Conservation (phyloP, 495 filamentous ascomycete genomes). For the Astrothelium macrocarpum region DNA sequence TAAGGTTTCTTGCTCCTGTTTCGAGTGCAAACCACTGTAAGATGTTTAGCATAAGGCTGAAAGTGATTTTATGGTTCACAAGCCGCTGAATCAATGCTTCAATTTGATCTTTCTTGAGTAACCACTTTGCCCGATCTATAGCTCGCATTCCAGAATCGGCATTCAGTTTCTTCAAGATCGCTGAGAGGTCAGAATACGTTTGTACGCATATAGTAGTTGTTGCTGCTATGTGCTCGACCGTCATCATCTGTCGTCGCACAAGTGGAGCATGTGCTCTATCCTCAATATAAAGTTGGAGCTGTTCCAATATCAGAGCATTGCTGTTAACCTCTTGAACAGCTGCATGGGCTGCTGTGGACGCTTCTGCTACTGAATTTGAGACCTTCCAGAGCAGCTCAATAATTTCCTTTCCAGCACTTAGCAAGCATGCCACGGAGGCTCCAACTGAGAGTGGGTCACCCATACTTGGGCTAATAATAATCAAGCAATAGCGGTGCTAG, state of each 20-base stretch:
- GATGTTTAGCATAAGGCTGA: constrained; percentile 10
- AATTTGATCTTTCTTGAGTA: constrained; percentile 2
- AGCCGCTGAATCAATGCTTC: not conserved
- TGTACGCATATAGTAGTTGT: constrained; percentile 3
- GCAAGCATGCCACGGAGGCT: not conserved
- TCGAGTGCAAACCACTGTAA: constrained; percentile 8
- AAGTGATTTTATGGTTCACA: constrained; percentile 7
- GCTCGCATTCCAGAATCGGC: constrained; percentile 5
- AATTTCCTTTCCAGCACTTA: not conserved
- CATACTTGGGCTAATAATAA: no score
- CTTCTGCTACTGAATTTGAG: not conserved
- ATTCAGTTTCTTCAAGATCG: not conserved
- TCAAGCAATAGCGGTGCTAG: no score
- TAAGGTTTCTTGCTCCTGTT: not conserved
- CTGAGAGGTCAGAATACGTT: constrained; percentile 6
- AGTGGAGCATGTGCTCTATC: not conserved
- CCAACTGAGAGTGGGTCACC: not conserved
- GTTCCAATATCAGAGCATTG: not conserved
- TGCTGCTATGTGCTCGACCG: constrained; percentile 8
- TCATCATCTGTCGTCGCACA: constrained; percentile 1
- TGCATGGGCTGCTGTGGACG: not conserved
- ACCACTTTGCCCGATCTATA: constrained; percentile 3
- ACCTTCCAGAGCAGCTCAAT: not conserved
- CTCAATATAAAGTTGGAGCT: not conserved
- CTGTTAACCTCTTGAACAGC: not conserved